Evolutionary conservation across 345 rosid species (phyloP).

Genomic region (Linum usitatissimum): DNA sequence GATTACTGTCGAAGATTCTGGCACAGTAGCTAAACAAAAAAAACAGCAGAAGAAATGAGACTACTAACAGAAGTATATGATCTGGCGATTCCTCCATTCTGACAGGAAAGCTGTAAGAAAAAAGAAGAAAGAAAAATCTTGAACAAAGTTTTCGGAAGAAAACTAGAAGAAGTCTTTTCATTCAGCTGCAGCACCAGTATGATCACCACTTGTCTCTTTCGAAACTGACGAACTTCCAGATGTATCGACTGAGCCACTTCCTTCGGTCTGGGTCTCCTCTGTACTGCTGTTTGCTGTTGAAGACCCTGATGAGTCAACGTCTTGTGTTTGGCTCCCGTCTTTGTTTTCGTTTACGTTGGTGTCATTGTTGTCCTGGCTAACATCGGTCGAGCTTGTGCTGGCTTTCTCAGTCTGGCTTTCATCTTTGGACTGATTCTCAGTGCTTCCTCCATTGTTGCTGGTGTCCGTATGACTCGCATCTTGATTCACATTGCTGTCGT

Average conservation of each 20-base stretch:
- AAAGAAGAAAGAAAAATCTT: too few species aligned
- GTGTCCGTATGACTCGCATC: not conserved
- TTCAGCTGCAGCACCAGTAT: conserved; percentile 33
- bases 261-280: conserved; percentile 16
- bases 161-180: conserved; percentile 11
- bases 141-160: too few species aligned
- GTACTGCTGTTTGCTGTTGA: conserved; percentile 18
- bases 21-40: too few species aligned
- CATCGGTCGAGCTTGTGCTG: not conserved
- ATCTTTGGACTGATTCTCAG: conserved; percentile 13
- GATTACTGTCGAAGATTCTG: too few species aligned
- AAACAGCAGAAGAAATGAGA: too few species aligned
- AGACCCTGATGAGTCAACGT: conserved; percentile 15
- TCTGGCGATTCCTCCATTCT: too few species aligned
- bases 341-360: not conserved
- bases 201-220: conserved; percentile 21
- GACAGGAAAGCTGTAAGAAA: too few species aligned
- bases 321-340: conserved; percentile 15
- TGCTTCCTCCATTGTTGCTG: conserved; percentile 11
- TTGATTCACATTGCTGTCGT: not conserved
- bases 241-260: conserved; percentile 13
- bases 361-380: not conserved
- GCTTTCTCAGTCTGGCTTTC: not conserved
- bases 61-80: too few species aligned
- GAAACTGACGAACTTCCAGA: conserved; percentile 19